phyloP scores from a whole-genome alignment of 2,329 filamentous ascomycete species.

The Beauveria varroae region DNA sequence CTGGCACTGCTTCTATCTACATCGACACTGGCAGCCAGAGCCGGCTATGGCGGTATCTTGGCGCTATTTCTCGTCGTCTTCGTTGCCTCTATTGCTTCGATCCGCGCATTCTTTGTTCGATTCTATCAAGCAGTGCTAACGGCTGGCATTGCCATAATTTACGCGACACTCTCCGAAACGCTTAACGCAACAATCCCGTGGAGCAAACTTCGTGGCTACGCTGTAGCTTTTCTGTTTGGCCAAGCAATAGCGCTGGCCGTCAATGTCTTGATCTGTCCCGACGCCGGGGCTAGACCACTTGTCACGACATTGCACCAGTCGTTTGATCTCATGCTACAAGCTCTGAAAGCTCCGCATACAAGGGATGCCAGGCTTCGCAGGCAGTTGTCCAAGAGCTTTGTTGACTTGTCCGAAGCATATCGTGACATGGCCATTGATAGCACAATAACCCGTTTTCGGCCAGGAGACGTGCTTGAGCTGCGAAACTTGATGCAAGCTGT shows the following conservation, averaged over 20 bases:
- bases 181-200: slow-evolving; percentile 35
- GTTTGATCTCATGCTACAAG: slow-evolving; percentile 38
- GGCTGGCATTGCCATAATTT: slow-evolving; percentile 48
- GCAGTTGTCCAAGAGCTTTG: slow-evolving; percentile 42
- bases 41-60: slow-evolving; percentile 47
- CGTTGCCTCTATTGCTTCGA: slow-evolving; percentile 42
- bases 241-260: slow-evolving; percentile 45
- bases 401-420: slow-evolving; percentile 47
- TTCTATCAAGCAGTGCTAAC: slow-evolving; percentile 48
- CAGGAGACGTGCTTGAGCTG: slow-evolving; percentile 40
- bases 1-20: slow-evolving; percentile 47
- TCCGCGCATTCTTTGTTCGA: slow-evolving; percentile 48
- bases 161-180: slow-evolving; percentile 45
- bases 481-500: slow-evolving; percentile 49
- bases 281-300: slow-evolving; percentile 47
- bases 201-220: slow-evolving; percentile 44
- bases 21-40: slow-evolving; percentile 35
- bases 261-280: slow-evolving; percentile 42
- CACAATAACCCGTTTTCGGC: slow-evolving; percentile 45
- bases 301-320: slow-evolving; percentile 39
- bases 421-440: slow-evolving; percentile 50
- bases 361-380: slow-evolving; percentile 29
- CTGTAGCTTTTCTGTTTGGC: slow-evolving; percentile 47
- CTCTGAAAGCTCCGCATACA: slow-evolving; percentile 23
- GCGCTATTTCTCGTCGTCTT: slow-evolving; percentile 47